Evolutionary conservation across 371 early-diverging fungal genomes (phyloP).

Genomic region (Rhizopus delemar): DNA sequence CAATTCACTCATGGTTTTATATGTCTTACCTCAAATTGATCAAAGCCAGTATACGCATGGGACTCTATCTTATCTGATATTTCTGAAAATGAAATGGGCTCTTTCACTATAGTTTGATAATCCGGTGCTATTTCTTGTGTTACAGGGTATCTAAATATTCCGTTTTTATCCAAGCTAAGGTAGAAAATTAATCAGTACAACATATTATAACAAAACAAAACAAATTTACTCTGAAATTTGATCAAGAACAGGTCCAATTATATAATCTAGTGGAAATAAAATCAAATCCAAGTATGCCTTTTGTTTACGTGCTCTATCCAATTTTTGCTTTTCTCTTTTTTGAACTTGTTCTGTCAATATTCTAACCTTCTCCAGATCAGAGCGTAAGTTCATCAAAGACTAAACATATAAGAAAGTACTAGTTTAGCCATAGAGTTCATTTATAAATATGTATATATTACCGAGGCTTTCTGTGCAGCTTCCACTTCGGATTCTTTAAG

Average conservation of each 20-base stretch:
- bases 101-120: constrained; percentile 70
- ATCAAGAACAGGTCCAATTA: constrained; percentile 62
- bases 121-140: constrained; percentile 78
- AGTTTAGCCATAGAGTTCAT: not conserved
- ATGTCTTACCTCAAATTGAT: constrained; percentile 44
- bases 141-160: constrained; percentile 68
- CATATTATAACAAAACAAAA: not conserved
- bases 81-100: constrained; percentile 62
- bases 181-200: not conserved
- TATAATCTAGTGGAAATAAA: constrained; percentile 72
- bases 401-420: constrained; percentile 5
- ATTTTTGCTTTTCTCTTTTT: constrained; percentile 84
- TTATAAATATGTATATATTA: constrained; percentile 19
- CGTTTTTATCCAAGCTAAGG: constrained; percentile 42
- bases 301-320: constrained; percentile 63
- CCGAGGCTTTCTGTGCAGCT: constrained; percentile 64
- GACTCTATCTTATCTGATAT: constrained; percentile 47
- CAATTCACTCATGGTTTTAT: not conserved
- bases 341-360: constrained; percentile 84
- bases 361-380: constrained; percentile 86
- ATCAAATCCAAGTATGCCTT: constrained; percentile 68
- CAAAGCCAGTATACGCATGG: constrained; percentile 39
- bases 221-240: constrained; percentile 65
- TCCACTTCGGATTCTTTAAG: constrained; percentile 79
- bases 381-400: constrained; percentile 64